A percentile compares a stretch with the other conserved stretches of the same genome.
phyloP scores from a whole-genome alignment of 129 eudicot genomes.

The Scalesia atractyloides region DNA sequence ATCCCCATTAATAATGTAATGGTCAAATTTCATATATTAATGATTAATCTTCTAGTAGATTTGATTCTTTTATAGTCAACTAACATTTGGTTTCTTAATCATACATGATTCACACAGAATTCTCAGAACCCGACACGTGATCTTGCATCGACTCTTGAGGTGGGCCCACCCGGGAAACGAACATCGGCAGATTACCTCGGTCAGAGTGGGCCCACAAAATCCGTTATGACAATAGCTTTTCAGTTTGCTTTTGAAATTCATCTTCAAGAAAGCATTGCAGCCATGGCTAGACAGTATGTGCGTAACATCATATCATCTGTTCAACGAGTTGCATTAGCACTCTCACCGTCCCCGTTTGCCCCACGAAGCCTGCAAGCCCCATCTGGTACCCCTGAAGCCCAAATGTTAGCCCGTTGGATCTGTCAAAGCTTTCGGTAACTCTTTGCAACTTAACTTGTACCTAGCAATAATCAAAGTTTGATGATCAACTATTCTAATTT shows the following conservation, averaged over 20 bases:
- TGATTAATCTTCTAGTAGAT: not conserved
- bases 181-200: constrained; percentile 48
- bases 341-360: constrained; percentile 84
- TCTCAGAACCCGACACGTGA: constrained; percentile 87
- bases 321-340: constrained; percentile 92
- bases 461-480: not conserved
- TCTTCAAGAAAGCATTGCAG: constrained; percentile 81
- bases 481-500: not conserved
- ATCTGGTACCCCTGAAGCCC: constrained; percentile 85
- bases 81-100: not conserved
- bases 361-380: constrained; percentile 52
- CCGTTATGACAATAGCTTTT: constrained; percentile 96
- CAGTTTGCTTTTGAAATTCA: constrained; percentile 93
- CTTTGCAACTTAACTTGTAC: constrained; percentile 12
- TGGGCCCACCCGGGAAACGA: constrained; percentile 71
- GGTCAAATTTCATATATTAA: constrained; percentile 26
- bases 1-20: constrained; percentile 70
- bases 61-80: not conserved
- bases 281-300: constrained; percentile 93
- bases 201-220: constrained; percentile 51
- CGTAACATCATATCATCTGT: constrained; percentile 85
- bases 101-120: constrained; percentile 42
- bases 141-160: constrained; percentile 93
- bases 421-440: constrained; percentile 84
- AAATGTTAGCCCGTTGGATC: constrained; percentile 85